Evolutionary conservation across 2,329 filamentous ascomycete species (phyloP).

Genomic region (Alternaria rosae): DNA sequence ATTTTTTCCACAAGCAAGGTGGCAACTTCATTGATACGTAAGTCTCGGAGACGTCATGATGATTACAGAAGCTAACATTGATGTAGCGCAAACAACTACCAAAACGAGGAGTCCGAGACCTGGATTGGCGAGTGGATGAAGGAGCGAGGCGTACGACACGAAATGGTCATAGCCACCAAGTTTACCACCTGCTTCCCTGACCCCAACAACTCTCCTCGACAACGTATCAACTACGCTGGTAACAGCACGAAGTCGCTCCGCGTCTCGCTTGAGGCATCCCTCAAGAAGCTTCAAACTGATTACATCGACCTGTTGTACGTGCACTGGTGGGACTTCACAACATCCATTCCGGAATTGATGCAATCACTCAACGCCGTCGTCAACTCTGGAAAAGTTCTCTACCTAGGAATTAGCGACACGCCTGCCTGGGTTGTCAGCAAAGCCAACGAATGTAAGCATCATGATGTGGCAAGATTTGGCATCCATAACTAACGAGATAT

Average conservation of each 20-base stretch:
- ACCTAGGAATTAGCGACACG: slow-evolving; percentile 50
- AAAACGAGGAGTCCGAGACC: slow-evolving; percentile 56
- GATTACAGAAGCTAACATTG: neutral
- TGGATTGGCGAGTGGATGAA: slow-evolving; percentile 63
- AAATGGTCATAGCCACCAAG: slow-evolving; percentile 65
- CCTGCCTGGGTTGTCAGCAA: slow-evolving; percentile 55
- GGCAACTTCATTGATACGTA: slow-evolving; percentile 63
- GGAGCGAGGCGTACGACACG: slow-evolving; percentile 53
- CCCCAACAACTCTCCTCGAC: slow-evolving; percentile 32
- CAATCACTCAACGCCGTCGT: slow-evolving; percentile 48
- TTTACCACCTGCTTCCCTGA: slow-evolving; percentile 52
- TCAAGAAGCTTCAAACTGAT: slow-evolving; percentile 53
- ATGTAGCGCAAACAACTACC: slow-evolving; percentile 56
- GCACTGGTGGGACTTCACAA: slow-evolving; percentile 53
- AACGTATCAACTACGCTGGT: slow-evolving; percentile 53
- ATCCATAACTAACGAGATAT: neutral
- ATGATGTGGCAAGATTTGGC: neutral
- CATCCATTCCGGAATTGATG: slow-evolving; percentile 49
- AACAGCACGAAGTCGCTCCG: slow-evolving; percentile 51
- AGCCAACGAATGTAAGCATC: slow-evolving; percentile 54
- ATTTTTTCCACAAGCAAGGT: slow-evolving; percentile 57
- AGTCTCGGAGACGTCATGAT: neutral
- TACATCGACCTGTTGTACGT: slow-evolving; percentile 53
- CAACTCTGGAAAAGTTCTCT: slow-evolving; percentile 48
- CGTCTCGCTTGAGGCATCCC: slow-evolving; percentile 48